Evolutionary conservation across 2,329 filamentous ascomycete genomes (phyloP).

Genomic region (Colletotrichum simmondsii): DNA sequence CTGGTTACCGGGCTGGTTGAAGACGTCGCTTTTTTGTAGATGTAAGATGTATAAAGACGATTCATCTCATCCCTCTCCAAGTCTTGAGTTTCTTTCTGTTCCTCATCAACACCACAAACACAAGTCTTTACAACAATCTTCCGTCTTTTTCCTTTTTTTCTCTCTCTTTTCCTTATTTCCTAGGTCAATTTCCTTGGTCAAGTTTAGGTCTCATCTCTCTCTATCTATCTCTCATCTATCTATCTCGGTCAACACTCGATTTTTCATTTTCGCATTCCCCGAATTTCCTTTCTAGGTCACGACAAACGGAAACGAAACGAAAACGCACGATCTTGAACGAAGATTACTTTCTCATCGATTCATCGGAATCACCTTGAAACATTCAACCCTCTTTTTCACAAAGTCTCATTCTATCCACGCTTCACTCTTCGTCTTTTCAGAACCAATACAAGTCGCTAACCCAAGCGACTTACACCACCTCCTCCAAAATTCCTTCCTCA

Average conservation of each 20-base stretch:
- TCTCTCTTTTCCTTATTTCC: conserved; percentile 40
- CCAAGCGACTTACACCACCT: conserved; percentile 6
- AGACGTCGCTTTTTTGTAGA: not conserved
- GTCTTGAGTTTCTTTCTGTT: not conserved
- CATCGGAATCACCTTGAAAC: not conserved
- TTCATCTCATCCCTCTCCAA: not conserved
- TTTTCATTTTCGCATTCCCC: conserved; percentile 15
- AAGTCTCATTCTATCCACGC: not conserved
- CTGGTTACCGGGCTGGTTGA: not conserved
- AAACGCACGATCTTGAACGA: not conserved
- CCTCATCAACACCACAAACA: conserved; percentile 24
- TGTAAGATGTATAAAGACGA: conserved; percentile 31
- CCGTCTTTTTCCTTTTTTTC: conserved; percentile 39
- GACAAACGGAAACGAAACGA: not conserved
- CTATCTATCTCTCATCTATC: conserved; percentile 33
- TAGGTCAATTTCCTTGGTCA: conserved; percentile 36
- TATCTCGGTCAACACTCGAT: conserved; percentile 25
- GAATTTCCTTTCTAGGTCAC: not conserved
- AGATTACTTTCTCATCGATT: not conserved
- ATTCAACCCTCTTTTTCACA: not conserved
- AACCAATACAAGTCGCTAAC: not conserved
- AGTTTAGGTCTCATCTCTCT: conserved; percentile 37
- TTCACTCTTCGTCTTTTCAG: not conserved
- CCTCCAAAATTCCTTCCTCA: conserved; percentile 38
- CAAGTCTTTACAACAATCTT: conserved; percentile 33